Conservation (phyloP, 2,329 filamentous ascomycete genomes). For the Hortaea werneckii region DNA sequence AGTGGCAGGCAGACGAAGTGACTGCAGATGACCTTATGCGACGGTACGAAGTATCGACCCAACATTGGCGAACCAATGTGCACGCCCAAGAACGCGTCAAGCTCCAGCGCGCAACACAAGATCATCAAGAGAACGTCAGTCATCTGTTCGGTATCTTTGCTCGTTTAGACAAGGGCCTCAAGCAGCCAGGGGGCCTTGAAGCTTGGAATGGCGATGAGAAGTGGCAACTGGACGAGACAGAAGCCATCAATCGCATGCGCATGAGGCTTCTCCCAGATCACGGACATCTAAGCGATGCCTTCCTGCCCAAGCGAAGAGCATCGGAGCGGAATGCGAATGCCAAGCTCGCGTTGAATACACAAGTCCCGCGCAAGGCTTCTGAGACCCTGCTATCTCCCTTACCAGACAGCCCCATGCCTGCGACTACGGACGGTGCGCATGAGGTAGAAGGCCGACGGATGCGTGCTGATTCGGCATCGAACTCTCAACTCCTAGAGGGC, state of each 20-base stretch:
- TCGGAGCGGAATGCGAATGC: constrained; percentile 36
- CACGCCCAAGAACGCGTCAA: constrained; percentile 87
- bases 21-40: constrained; percentile 61
- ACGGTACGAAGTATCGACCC: constrained; percentile 78
- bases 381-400: constrained; percentile 16
- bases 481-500: constrained; percentile 54
- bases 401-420: constrained; percentile 7
- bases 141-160: constrained; percentile 68
- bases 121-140: constrained; percentile 79
- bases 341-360: constrained; percentile 21
- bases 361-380: constrained; percentile 14
- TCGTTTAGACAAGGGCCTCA: constrained; percentile 68
- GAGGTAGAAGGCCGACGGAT: constrained; percentile 17
- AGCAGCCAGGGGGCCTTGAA: constrained; percentile 71
- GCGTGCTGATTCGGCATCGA: constrained; percentile 32
- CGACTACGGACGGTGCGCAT: constrained; percentile 10
- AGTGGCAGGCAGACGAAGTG: constrained; percentile 64
- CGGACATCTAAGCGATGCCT: constrained; percentile 57
- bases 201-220: constrained; percentile 52
- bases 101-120: constrained; percentile 77
- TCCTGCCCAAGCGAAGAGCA: constrained; percentile 74
- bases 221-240: constrained; percentile 92
- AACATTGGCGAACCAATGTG: constrained; percentile 91
- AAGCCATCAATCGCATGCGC: constrained; percentile 91
- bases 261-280: constrained; percentile 75